Evolutionary conservation across 2,329 filamentous ascomycete species (phyloP).

Genomic region (Sarocladiaceae sp.): DNA sequence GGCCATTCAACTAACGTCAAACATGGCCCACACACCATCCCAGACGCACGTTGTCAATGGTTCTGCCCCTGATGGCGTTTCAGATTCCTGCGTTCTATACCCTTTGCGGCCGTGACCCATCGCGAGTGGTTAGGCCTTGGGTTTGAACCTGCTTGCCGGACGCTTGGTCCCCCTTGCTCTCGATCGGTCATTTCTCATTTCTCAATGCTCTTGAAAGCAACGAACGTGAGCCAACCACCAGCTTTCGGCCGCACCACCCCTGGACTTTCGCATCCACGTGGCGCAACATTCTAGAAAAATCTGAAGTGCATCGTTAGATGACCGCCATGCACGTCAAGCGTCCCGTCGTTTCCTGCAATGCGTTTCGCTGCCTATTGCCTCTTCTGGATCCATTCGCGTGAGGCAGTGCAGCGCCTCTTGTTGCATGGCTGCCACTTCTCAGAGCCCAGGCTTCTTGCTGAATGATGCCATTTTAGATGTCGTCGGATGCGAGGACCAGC

Average conservation of each 20-base stretch:
- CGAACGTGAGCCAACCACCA: neutral
- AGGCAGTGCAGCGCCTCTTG: no score
- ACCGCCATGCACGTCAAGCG: no score
- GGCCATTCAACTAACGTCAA: constrained; percentile 6
- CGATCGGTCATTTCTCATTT: no score
- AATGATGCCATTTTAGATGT: constrained; percentile 1
- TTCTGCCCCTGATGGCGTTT: neutral
- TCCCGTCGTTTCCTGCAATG: no score
- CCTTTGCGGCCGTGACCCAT: constrained; percentile 1
- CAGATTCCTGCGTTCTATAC: neutral
- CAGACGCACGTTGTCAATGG: constrained; percentile 8
- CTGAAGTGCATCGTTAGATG: no score
- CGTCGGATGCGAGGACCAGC: no score
- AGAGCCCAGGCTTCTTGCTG: constrained; percentile 2
- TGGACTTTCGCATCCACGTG: neutral
- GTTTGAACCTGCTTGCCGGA: no score
- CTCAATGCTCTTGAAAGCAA: neutral
- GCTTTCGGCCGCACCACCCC: neutral
- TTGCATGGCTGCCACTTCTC: no score
- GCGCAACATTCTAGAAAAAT: constrained; percentile 8
- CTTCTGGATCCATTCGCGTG: no score
- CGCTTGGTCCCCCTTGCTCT: no score
- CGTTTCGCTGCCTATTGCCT: no score
- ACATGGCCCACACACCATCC: constrained; percentile 7
- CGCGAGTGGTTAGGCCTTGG: neutral